Evolutionary conservation across 2,329 filamentous ascomycete genomes (phyloP).

Genomic region (Monosporascus ibericus): DNA sequence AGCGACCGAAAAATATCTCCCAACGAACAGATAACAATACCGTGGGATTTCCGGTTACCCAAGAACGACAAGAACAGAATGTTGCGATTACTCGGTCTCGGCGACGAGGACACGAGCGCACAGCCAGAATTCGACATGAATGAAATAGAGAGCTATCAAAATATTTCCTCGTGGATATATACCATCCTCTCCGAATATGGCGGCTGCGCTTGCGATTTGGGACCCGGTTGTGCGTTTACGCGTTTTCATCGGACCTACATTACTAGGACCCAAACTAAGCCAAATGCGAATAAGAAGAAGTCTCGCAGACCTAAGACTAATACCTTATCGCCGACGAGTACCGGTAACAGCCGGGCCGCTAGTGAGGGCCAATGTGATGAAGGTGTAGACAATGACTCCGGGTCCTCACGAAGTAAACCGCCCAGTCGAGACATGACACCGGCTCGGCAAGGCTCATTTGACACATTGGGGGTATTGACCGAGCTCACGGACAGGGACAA

Average conservation of each 20-base stretch:
- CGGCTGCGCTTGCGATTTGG: slow-evolving; percentile 68
- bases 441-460: slow-evolving; percentile 51
- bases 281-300: slow-evolving; percentile 37
- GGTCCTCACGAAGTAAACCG: slow-evolving; percentile 56
- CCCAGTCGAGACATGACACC: slow-evolving; percentile 62
- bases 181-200: slow-evolving; percentile 71
- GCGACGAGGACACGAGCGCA: slow-evolving; percentile 48
- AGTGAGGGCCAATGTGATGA: slow-evolving; percentile 57
- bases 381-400: slow-evolving; percentile 48
- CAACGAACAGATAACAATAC: slow-evolving; percentile 57
- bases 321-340: slow-evolving; percentile 56
- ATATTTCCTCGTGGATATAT: slow-evolving; percentile 59
- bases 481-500: slow-evolving; percentile 62
- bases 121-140: slow-evolving; percentile 50
- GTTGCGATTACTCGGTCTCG: slow-evolving; percentile 54
- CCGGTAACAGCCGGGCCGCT: slow-evolving; percentile 56
- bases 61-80: slow-evolving; percentile 49
- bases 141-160: slow-evolving; percentile 50
- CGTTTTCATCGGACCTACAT: slow-evolving; percentile 56
- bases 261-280: slow-evolving; percentile 36
- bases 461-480: slow-evolving; percentile 54
- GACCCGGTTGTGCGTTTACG: slow-evolving; percentile 56
- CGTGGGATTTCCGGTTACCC: slow-evolving; percentile 61
- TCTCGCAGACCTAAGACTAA: slow-evolving; percentile 48
- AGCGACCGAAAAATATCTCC: slow-evolving; percentile 69